Evolutionary conservation across 2,329 filamentous ascomycete genomes (phyloP), one percentile per base, ranked within the genome.

Genomic region (Neofusicoccum cordaticola): DNA sequence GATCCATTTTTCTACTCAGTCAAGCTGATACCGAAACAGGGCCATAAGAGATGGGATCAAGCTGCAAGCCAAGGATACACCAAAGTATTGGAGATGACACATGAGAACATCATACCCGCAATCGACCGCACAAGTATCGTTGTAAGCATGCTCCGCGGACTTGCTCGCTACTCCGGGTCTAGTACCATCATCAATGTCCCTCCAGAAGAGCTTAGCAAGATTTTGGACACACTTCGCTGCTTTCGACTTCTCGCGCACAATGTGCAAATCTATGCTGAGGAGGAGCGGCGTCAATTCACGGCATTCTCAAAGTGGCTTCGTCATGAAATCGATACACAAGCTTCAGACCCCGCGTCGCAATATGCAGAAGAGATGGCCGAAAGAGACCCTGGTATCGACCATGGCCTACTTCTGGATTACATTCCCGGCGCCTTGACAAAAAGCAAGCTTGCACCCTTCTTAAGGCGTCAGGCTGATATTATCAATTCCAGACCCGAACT

Each of bases 11-110:
- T 61, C 1, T 27, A 57, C 7, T 8, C 12, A 22, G 35, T 19
- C 34, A 27, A 42, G 48, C 19, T 22, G 9, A 48, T 56, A 51
- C 56, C 47, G 39, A 4, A n/a, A 37, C 39, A 95, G 90, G 93
- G 93, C 0, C 91, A 96, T 71, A 97, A 97, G 77, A 85, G 95
- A 56, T 99, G 95, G 95, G 93, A 98, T 68, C 96, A 94, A 72
- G 89, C 91, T 5, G 90, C 96, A 2, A 84, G 86, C 1, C 86
- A 87, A 3, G 92, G 93, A 0, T 88, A 97, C 19, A 88, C 91
- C 66, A 89, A 87, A 62, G 83, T 98, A 9, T 86, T 92, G 57
- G 85, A 86, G 61, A 83, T 98, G 12, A 83, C 93, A 0, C 93
- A 97, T 72, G 90, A 97, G 73, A 93, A 96, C 74, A 87, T 97